Evolutionary conservation across 441 rosid species (phyloP).

Genomic region (Pelargonium citronellum): DNA sequence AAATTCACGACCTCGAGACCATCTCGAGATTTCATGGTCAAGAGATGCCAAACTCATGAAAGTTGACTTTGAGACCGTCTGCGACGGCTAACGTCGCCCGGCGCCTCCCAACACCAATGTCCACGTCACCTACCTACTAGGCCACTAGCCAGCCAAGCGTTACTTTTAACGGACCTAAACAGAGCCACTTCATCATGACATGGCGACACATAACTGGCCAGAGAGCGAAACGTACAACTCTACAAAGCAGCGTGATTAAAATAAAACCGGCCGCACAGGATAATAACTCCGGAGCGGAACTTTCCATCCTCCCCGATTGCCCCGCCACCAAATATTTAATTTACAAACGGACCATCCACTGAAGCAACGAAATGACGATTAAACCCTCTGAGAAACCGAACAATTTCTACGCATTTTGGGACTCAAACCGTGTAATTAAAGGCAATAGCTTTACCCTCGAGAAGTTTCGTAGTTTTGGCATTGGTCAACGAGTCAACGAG

Average conservation of each 20-base stretch:
- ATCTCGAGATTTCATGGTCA: too few species aligned
- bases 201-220: neutral
- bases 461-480: neutral
- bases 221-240: neutral
- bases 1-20: too few species aligned
- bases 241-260: neutral
- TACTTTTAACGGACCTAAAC: neutral
- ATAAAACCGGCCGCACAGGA: neutral
- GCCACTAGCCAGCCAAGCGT: neutral
- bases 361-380: neutral
- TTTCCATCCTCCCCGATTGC: neutral
- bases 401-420: neutral
- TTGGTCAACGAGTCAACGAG: neutral
- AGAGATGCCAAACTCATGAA: too few species aligned
- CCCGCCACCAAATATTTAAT: neutral
- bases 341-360: neutral
- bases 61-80: too few species aligned
- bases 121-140: slow-evolving; percentile 9
- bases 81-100: too few species aligned
- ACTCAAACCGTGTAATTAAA: too few species aligned
- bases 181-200: neutral
- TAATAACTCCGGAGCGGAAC: neutral
- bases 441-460: too few species aligned
- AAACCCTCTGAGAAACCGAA: neutral
- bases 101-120: too few species aligned